Evolutionary conservation across 306 rosid species (phyloP), one percentile per base, ranked within the genome.

Genomic region (Lupinus albus): DNA sequence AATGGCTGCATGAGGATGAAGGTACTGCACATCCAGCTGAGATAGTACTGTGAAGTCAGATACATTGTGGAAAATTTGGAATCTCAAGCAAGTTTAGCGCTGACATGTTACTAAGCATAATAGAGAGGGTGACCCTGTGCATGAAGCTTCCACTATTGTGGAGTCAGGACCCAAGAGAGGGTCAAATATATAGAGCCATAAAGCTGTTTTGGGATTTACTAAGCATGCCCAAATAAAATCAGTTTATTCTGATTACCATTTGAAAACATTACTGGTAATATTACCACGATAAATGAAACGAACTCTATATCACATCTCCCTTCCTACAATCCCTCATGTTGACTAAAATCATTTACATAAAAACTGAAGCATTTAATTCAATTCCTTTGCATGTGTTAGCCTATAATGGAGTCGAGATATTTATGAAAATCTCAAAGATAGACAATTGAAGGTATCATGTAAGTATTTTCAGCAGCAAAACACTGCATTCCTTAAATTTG

Each of bases 11-110:
- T 83, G 98, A 61, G 98, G 96, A 80, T 89, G 96, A 52, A 79
- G 78, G 80, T 92, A 89, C 74, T 84, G 88, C 75, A 92, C 84
- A 52, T 87, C 96, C 84, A 92, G 78, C 98, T 92, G 91, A 69
- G 59, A 50, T n/a, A 67, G 65, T 16, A 58, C 55, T 8, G 58
- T 35, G 61, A 10, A 63, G 68, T 80, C 49, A 81, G 63, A 81
- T 57, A 61, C 28, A 25, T 25, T 5, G 59, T 28, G 35, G n/a
- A n/a, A n/a, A n/a, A n/a, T n/a, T n/a, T n/a, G 20, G 64, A 25
- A 67, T 45, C 46, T 49, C 21, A 61, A 67, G 53, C 13, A 44
- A 58, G 68, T 49, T 8, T 13, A 57, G 3, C 21, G 53, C 46
- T 50, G 10, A 58, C 12, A 60, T 51, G 49, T 46, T 48, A 14